These are phyloP conservation scores for Plasmodium blacklocki DNA, from an alignment of 169 alveolate genomes.

Conservation along the genomic window DNA sequence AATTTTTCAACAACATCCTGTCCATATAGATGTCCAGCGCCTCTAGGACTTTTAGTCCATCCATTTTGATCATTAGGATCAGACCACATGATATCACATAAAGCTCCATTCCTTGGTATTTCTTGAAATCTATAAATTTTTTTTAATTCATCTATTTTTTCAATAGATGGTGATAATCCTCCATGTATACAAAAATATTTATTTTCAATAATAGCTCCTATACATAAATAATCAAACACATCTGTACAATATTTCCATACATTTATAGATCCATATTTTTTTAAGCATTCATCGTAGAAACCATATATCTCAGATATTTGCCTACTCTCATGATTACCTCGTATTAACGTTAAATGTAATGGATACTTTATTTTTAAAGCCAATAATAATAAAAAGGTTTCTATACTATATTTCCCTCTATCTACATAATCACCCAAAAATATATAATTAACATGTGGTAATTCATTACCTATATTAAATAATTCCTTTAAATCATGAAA, in stretches of 20 bases:
- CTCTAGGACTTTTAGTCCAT: conserved; percentile 98
- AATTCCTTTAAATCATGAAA: conserved; percentile 95
- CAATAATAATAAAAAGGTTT: conserved; percentile 96
- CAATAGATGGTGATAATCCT: conserved; percentile 97
- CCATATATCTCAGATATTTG: conserved; percentile 99
- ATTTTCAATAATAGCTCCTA: conserved; percentile 98
- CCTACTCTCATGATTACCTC: conserved; percentile 99
- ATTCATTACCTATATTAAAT: conserved; percentile 91
- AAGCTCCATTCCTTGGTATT: conserved; percentile 97
- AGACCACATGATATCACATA: conserved; percentile 99
- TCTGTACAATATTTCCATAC: conserved; percentile 99
- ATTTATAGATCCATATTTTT: conserved; percentile 98
- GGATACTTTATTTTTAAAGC: conserved; percentile 98
- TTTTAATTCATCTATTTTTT: conserved; percentile 95
- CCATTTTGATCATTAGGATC: conserved; percentile 94
- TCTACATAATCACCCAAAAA: conserved; percentile 99
- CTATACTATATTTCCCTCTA: conserved; percentile 98
- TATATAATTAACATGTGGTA: conserved; percentile 91
- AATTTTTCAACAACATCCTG: conserved; percentile 95
- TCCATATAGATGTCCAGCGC: conserved; percentile 99
- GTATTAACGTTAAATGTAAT: conserved; percentile 94
- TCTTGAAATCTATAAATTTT: conserved; percentile 90
- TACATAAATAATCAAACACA: conserved; percentile 97
- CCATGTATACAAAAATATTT: conserved; percentile 98
- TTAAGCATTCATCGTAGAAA: conserved; percentile 99